Evolutionary conservation across 1,284 basidiomycete species (phyloP).

Genomic region (Trichosporon inkin): DNA sequence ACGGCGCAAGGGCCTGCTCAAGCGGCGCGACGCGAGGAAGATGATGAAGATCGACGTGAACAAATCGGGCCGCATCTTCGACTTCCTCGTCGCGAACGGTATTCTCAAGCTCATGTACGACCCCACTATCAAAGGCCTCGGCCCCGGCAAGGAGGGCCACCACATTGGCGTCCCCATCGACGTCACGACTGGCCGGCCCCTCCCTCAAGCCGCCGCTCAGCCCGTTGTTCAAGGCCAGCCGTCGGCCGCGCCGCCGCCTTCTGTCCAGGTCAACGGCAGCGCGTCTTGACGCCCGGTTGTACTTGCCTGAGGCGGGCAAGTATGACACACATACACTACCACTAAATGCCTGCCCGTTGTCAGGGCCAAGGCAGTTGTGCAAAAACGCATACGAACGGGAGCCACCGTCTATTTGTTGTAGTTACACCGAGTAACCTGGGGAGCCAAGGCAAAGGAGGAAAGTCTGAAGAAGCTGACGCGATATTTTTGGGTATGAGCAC

Average conservation of each 20-base stretch:
- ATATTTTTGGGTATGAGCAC: slow-evolving; percentile 3
- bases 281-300: not conserved
- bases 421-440: too few species aligned
- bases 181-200: slow-evolving; percentile 16
- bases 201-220: not conserved
- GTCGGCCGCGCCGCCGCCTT: not conserved
- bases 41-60: slow-evolving; percentile 88
- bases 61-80: slow-evolving; percentile 84
- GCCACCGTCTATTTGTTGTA: too few species aligned
- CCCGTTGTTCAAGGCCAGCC: not conserved
- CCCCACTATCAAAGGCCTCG: slow-evolving; percentile 31
- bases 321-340: too few species aligned
- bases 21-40: slow-evolving; percentile 74
- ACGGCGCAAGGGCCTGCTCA: slow-evolving; percentile 76
- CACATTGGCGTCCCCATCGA: slow-evolving; percentile 23
- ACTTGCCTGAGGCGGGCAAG: too few species aligned
- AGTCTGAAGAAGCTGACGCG: not conserved
- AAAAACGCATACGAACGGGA: too few species aligned
- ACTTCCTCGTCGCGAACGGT: slow-evolving; percentile 60
- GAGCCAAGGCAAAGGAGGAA: not conserved
- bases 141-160: slow-evolving; percentile 31
- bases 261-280: not conserved
- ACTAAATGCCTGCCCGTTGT: too few species aligned
- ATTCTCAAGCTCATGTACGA: slow-evolving; percentile 45
- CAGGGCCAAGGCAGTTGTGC: too few species aligned